Conservation (phyloP, 176 grass and related monocot genomes). For the Avena insularis region DNA sequence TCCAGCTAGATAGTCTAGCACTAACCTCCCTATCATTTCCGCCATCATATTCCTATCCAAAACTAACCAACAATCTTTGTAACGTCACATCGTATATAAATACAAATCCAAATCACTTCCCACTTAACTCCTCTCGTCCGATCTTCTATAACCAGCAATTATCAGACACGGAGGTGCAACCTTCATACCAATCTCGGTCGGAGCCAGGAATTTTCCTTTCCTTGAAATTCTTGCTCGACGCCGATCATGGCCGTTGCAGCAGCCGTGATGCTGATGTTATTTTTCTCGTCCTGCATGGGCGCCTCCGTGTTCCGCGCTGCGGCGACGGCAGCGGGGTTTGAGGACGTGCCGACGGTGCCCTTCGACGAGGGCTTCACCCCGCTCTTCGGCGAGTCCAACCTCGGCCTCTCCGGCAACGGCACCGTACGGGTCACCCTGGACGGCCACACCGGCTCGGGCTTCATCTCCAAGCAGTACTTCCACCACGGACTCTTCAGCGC, state of each 20-base stretch:
- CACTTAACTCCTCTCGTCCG: background rate
- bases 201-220: background rate
- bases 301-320: background rate
- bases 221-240: background rate
- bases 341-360: slow-evolving; percentile 30
- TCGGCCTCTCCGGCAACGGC: slow-evolving; percentile 51
- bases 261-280: background rate
- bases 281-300: background rate
- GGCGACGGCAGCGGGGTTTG: background rate
- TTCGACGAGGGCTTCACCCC: slow-evolving; percentile 70
- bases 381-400: slow-evolving; percentile 74
- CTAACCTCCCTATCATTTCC: slow-evolving; percentile 36
- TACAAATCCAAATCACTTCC: background rate
- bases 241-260: background rate
- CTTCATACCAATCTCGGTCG: background rate
- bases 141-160: background rate
- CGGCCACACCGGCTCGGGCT: slow-evolving; percentile 68
- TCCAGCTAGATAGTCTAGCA: slow-evolving; percentile 5
- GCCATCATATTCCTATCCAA: slow-evolving; percentile 12
- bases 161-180: background rate
- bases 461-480: slow-evolving; percentile 74
- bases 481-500: slow-evolving; percentile 85
- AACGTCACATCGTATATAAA: slow-evolving; percentile 10
- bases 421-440: slow-evolving; percentile 59
- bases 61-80: background rate